phyloP scores from a whole-genome alignment of 192 early-diverging fungal genomes.

The Umbelopsis vinacea region DNA sequence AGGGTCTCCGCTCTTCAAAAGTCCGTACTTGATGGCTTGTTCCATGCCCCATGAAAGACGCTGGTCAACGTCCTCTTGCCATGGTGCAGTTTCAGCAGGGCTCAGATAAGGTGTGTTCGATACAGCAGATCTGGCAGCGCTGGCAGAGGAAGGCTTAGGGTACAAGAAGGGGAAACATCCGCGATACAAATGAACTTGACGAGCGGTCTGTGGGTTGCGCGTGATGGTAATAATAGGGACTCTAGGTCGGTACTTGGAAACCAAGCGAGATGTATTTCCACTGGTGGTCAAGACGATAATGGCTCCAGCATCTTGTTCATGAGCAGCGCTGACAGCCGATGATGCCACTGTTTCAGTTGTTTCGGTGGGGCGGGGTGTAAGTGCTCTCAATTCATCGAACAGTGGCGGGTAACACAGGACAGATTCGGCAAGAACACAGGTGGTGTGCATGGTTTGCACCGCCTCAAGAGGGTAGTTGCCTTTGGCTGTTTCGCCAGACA shows the following conservation, averaged over 20 bases:
- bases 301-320: constrained; percentile 84
- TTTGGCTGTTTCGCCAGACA: constrained; percentile 98
- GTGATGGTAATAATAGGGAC: constrained; percentile 94
- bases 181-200: constrained; percentile 77
- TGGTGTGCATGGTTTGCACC: constrained; percentile 93
- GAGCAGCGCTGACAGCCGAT: constrained; percentile 82
- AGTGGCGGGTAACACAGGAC: constrained; percentile 94
- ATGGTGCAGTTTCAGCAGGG: constrained; percentile 56
- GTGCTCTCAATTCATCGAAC: constrained; percentile 85
- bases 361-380: constrained; percentile 73
- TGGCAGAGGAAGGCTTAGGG: constrained; percentile 41
- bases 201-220: constrained; percentile 71
- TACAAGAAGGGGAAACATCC: constrained; percentile 85
- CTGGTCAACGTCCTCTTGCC: constrained; percentile 85
- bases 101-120: constrained; percentile 33
- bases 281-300: constrained; percentile 91
- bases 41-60: constrained; percentile 79
- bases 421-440: constrained; percentile 90
- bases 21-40: constrained; percentile 65
- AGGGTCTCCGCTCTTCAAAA: constrained; percentile 65
- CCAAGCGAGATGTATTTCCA: constrained; percentile 85
- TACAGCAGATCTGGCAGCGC: not conserved
- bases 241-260: constrained; percentile 94
- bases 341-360: constrained; percentile 94
- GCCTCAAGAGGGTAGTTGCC: constrained; percentile 90